A percentile compares a stretch with the other conserved stretches of the same genome.
phyloP scores from a whole-genome alignment of 2,329 filamentous ascomycete genomes.

The Ilyonectria mors-panacis region DNA sequence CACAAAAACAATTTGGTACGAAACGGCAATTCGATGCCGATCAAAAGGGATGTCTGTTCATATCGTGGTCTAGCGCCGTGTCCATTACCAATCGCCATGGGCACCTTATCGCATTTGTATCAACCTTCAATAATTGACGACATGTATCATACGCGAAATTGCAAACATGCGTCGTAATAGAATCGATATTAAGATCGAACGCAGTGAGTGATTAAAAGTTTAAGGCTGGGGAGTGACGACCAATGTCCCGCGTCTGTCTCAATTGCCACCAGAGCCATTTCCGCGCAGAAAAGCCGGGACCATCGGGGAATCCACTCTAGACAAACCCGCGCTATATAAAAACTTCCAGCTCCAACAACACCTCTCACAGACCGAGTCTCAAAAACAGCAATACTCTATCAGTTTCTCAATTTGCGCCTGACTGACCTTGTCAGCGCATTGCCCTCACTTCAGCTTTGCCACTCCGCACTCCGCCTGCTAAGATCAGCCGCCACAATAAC shows the following conservation, averaged over 20 bases:
- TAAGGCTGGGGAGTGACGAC: slow-evolving; percentile 3
- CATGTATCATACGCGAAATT: background rate
- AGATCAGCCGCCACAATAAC: slow-evolving; percentile 10
- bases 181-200: slow-evolving; percentile 10
- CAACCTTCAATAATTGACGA: background rate
- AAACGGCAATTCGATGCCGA: background rate
- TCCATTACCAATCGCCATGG: background rate
- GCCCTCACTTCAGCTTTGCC: background rate
- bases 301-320: slow-evolving; percentile 37
- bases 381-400: slow-evolving; percentile 6
- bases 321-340: slow-evolving; percentile 46
- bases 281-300: slow-evolving; percentile 32
- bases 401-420: background rate
- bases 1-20: no score
- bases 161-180: background rate
- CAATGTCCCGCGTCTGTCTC: slow-evolving; percentile 10
- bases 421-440: background rate
- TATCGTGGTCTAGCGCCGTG: background rate
- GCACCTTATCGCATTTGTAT: background rate
- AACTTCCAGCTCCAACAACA: slow-evolving; percentile 39
- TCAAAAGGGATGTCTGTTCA: background rate
- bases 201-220: slow-evolving; percentile 30
- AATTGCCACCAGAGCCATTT: slow-evolving; percentile 27
- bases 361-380: slow-evolving; percentile 30
- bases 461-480: slow-evolving; percentile 13